Conservation (phyloP, 768 basidiomycete genomes). For the Trametes cinnabarina region DNA sequence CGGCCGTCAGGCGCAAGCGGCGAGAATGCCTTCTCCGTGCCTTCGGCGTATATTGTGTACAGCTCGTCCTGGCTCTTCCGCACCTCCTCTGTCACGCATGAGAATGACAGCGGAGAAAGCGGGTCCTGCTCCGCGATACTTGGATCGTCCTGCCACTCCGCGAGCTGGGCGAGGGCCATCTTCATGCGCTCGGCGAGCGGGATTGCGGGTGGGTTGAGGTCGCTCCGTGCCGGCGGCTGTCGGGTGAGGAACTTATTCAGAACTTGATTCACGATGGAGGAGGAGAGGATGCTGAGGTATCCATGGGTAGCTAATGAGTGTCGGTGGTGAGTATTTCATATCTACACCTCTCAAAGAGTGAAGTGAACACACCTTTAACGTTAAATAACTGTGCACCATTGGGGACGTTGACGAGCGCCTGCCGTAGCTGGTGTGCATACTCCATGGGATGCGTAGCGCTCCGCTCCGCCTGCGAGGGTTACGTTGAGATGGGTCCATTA, state of each 20-base stretch:
- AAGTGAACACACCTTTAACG: constrained; percentile 51
- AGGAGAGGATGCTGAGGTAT: constrained; percentile 52
- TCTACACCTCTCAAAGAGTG: neutral
- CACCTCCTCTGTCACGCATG: constrained; percentile 52
- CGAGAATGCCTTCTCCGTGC: constrained; percentile 46
- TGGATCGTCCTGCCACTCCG: constrained; percentile 48
- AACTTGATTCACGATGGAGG: constrained; percentile 62
- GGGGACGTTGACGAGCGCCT: constrained; percentile 48
- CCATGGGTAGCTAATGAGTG: constrained; percentile 36
- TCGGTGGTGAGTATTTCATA: neutral
- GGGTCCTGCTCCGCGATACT: constrained; percentile 52
- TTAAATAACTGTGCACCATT: constrained; percentile 52
- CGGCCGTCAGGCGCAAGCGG: constrained; percentile 58
- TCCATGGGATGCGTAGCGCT: constrained; percentile 52
- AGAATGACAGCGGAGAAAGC: constrained; percentile 65
- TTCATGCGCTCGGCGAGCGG: constrained; percentile 50
- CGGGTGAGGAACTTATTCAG: constrained; percentile 60
- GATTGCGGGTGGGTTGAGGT: constrained; percentile 38
- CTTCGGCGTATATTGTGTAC: constrained; percentile 46
- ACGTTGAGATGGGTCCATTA: neutral
- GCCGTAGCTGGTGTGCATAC: constrained; percentile 54
- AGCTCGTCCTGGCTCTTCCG: constrained; percentile 50
- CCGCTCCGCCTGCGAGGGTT: constrained; percentile 51
- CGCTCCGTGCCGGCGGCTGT: constrained; percentile 49
- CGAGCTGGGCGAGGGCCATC: constrained; percentile 50